Evolutionary conservation across 1,284 basidiomycete genomes (phyloP).

Genomic region (Sutorius eximius): DNA sequence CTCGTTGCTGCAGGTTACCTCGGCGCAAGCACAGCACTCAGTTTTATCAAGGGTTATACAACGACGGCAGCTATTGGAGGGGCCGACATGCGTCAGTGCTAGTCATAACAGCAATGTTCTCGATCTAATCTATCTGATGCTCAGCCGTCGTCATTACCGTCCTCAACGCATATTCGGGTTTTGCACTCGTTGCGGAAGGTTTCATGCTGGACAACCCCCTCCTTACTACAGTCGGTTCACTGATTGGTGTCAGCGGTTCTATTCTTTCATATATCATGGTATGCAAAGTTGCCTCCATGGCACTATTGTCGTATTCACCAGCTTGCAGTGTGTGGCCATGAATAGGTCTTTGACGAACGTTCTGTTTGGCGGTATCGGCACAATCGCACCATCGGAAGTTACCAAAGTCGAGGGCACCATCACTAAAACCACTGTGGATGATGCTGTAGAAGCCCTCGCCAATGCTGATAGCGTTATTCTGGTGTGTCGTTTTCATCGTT

Average conservation of each 20-base stretch:
- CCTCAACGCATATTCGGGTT: slow-evolving; percentile 86
- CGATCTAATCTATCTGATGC: not conserved
- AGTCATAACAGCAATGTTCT: not conserved
- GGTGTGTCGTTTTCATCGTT: slow-evolving; percentile 38
- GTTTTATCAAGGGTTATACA: slow-evolving; percentile 81
- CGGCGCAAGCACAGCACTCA: slow-evolving; percentile 67
- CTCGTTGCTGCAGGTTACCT: slow-evolving; percentile 75
- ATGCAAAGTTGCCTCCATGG: slow-evolving; percentile 19
- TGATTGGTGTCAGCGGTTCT: slow-evolving; percentile 86
- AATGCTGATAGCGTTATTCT: slow-evolving; percentile 84
- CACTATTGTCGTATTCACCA: slow-evolving; percentile 10
- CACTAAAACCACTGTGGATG: slow-evolving; percentile 74
- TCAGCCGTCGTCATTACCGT: slow-evolving; percentile 85
- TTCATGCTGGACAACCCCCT: slow-evolving; percentile 87
- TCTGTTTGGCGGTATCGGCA: slow-evolving; percentile 75
- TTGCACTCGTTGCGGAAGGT: slow-evolving; percentile 89
- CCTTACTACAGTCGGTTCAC: slow-evolving; percentile 74
- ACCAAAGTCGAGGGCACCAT: slow-evolving; percentile 80
- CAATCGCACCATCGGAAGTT: slow-evolving; percentile 51
- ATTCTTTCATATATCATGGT: slow-evolving; percentile 92
- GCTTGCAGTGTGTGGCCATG: slow-evolving; percentile 79
- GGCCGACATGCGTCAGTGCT: slow-evolving; percentile 82
- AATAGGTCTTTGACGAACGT: slow-evolving; percentile 79
- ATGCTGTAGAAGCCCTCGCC: slow-evolving; percentile 71
- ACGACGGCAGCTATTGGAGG: slow-evolving; percentile 85